Percentiles rank a stretch among this genome's conserved stretches.
These are phyloP conservation scores for Podospora australis DNA, from an alignment of 495 filamentous ascomycete genomes.

Conservation along the genomic window DNA sequence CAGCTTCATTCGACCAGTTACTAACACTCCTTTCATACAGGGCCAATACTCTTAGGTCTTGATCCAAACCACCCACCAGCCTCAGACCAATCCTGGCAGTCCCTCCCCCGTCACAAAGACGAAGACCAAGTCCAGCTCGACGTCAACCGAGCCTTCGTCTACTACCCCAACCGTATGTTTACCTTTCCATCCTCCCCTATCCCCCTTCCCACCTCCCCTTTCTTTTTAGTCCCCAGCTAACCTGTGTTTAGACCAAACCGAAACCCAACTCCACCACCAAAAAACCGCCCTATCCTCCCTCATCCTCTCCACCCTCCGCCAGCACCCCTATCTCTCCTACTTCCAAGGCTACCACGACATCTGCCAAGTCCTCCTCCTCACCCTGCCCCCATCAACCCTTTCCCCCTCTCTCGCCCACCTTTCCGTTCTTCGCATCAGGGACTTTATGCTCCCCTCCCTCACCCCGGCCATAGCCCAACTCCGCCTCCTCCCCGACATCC, in stretches of 20 bases:
- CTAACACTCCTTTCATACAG: slow-evolving; percentile 34
- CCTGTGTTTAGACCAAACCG: slow-evolving; percentile 34
- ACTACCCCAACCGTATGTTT: slow-evolving; percentile 74
- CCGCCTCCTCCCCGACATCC: slow-evolving; percentile 72
- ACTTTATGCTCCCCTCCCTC: slow-evolving; percentile 96
- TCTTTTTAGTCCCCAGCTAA: slow-evolving; percentile 5
- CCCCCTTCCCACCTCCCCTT: not conserved
- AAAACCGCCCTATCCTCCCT: slow-evolving; percentile 68
- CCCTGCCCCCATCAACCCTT: slow-evolving; percentile 51
- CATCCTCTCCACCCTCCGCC: slow-evolving; percentile 68
- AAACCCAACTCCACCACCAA: slow-evolving; percentile 54
- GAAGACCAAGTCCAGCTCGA: slow-evolving; percentile 86
- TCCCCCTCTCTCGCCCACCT: slow-evolving; percentile 61
- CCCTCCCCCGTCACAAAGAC: slow-evolving; percentile 64
- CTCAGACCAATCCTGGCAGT: slow-evolving; percentile 36
- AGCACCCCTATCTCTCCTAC: slow-evolving; percentile 82
- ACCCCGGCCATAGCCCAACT: slow-evolving; percentile 74
- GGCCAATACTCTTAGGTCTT: slow-evolving; percentile 74
- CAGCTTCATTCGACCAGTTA: not conserved
- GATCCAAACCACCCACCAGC: not conserved
- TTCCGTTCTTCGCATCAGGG: slow-evolving; percentile 82
- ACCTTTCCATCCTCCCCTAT: slow-evolving; percentile 11
- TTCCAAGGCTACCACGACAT: slow-evolving; percentile 99
- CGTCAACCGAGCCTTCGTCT: slow-evolving; percentile 92
- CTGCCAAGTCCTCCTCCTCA: slow-evolving; percentile 89